Percentiles rank a stretch among this genome's conserved stretches.
phyloP scores from a whole-genome alignment of 2,329 filamentous ascomycete genomes.

The Graphilbum fragrans region DNA sequence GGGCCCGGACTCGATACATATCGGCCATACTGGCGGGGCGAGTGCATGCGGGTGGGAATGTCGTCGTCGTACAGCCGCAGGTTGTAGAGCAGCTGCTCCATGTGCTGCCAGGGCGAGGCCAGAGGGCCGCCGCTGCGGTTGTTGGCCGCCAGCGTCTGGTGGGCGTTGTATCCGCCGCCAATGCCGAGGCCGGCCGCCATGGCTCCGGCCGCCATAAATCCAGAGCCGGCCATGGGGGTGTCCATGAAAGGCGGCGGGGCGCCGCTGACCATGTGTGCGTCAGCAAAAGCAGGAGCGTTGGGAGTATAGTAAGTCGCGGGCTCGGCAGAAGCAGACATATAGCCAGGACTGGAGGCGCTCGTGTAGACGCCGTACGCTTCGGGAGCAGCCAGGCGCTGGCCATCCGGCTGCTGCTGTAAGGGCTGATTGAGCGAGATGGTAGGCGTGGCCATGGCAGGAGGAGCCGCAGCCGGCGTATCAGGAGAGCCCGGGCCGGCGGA shows the following conservation, averaged over 20 bases:
- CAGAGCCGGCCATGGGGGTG: constrained; percentile 1
- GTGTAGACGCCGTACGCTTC: no score
- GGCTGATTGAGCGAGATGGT: no score
- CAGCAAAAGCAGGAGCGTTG: not conserved
- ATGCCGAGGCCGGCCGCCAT: constrained; percentile 1
- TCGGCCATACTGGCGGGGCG: constrained; percentile 9
- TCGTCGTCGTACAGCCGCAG: constrained; percentile 12
- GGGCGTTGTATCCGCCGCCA: constrained; percentile 2
- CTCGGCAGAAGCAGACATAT: no score
- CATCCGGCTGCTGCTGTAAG: no score
- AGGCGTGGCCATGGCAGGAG: no score
- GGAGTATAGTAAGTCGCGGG: no score
- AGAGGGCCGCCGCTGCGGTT: not conserved
- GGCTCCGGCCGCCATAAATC: constrained; percentile 3
- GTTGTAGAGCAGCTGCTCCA: constrained; percentile 13
- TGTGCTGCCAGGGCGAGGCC: constrained; percentile 15
- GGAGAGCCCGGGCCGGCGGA: no score
- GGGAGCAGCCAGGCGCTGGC: no score
- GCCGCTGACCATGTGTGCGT: not conserved
- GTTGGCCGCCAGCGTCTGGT: constrained; percentile 1
- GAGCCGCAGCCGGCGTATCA: no score
- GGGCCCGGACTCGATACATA: constrained; percentile 2
- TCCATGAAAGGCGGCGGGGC: not conserved
- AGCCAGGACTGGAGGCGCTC: no score
- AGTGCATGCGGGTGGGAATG: constrained; percentile 3